A percentile compares a stretch with the other conserved stretches of the same genome.
Evolutionary conservation across 1,284 basidiomycete genomes (phyloP).

Genomic region (Sanguinoderma infundibulare): DNA sequence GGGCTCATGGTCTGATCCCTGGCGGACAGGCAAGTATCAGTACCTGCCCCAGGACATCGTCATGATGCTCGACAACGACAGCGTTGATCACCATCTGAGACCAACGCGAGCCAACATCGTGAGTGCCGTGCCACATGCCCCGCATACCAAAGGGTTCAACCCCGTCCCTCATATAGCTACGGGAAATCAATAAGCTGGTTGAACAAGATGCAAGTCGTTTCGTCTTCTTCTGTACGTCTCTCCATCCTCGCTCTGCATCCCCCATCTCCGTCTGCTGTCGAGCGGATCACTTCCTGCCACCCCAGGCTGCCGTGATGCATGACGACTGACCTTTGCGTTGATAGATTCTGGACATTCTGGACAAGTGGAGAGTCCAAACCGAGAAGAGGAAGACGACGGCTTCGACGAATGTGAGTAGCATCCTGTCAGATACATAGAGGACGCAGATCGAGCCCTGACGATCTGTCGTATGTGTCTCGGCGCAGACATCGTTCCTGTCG

Average conservation of each 20-base stretch:
- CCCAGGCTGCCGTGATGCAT: too few relatives aligned
- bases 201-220: conserved; percentile 20
- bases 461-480: neutral
- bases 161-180: conserved; percentile 3
- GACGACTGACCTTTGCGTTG: neutral
- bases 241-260: neutral
- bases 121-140: neutral
- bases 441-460: conserved; percentile 14
- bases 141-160: neutral
- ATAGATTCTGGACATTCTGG: conserved; percentile 24
- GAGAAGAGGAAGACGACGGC: conserved; percentile 21
- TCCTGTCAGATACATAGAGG: neutral
- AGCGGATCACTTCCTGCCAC: neutral
- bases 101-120: conserved; percentile 24
- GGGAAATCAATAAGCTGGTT: conserved; percentile 11
- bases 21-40: conserved; percentile 1
- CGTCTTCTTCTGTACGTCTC: conserved; percentile 24
- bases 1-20: neutral
- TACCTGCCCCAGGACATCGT: conserved; percentile 14
- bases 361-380: conserved; percentile 8
- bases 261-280: neutral
- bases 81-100: neutral
- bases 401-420: conserved; percentile 40
- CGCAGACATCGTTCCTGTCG: conserved; percentile 26
- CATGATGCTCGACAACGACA: conserved; percentile 12